Base-by-base conservation (phyloP, 352 stramenopile genomes). In the Phytophthora lateralis region DNA sequence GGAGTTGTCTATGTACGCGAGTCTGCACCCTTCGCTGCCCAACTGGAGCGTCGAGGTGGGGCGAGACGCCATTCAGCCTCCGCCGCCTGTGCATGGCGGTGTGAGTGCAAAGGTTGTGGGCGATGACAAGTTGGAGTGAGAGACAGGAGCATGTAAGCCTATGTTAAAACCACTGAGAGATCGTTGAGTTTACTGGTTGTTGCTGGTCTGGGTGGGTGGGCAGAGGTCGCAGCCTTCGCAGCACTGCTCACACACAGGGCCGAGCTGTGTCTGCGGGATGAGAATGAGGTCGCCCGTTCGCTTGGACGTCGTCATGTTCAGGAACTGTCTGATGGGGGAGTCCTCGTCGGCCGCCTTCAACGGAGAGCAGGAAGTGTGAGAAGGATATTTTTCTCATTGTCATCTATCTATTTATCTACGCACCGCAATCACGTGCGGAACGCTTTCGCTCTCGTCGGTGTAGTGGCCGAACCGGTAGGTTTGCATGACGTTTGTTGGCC, bases 401-500 rank as follows among this genome's bases (percentile, higher is more conserved):
- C 26, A 30, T 2, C 6, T 30, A 30, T 30, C 26, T 30, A 30
- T 2, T 6, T 30, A 30, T 30, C 26, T 30, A 58, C 69, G 18
- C 47, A 89, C 78, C 10, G 70, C 58, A 44, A 91, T 76, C 20
- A 85, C 63, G 9, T 52, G 66, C 1, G 82, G 85, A 0, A 82
- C 26, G 10, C 14, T 41, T 27, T 87, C 66, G 42, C 75, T 68
- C 17, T 75, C 45, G 46, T 86, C 70, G 0, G 57, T 54, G 44
- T 86, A 91, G 50, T 81, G 82, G 6, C 82, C 79, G 42, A 92
- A 89, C 79, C 82, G 89, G 54, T 94, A 94, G 6, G 82, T 92
- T 50, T 91, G 82, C 55, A 87, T 62, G 35, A 79, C 67, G 42
- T 78, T 90, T 5, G 68, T 37, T 3, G 80, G 82, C 82, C 82